phyloP scores from a whole-genome alignment of 176 grass and related monocot species.

The Avena eriantha region DNA sequence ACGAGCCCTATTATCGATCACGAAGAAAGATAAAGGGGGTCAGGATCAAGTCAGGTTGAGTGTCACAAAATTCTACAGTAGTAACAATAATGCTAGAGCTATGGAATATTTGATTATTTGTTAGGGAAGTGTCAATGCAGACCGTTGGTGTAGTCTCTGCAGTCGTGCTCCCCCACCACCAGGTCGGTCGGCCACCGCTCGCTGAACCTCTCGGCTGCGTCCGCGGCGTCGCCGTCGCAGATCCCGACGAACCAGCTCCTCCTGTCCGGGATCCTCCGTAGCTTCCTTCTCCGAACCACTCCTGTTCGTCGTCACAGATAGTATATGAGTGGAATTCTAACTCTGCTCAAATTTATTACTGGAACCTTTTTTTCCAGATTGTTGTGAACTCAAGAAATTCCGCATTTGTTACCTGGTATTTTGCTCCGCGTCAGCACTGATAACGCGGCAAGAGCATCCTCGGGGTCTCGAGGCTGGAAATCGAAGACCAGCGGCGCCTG shows the following conservation, averaged over 20 bases:
- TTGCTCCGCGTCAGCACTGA: slow-evolving; percentile 56
- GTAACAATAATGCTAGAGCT: too few relatives aligned
- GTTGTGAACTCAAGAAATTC: not conserved
- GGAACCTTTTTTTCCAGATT: not conserved
- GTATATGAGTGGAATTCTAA: not conserved
- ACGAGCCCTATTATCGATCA: slow-evolving; percentile 60
- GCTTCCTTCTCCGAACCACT: slow-evolving; percentile 63
- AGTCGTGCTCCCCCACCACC: slow-evolving; percentile 78
- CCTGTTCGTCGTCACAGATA: slow-evolving; percentile 41
- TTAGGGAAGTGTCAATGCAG: not conserved
- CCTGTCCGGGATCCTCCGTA: slow-evolving; percentile 58
- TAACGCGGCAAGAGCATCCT: slow-evolving; percentile 57
- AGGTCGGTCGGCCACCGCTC: slow-evolving; percentile 69
- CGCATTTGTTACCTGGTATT: slow-evolving; percentile 58
- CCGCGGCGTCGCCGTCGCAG: slow-evolving; percentile 43
- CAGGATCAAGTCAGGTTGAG: not conserved
- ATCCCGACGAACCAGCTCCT: slow-evolving; percentile 82
- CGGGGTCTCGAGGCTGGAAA: slow-evolving; percentile 81
- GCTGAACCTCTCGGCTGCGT: slow-evolving; percentile 71
- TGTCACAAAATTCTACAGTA: too few relatives aligned
- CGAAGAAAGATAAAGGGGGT: not conserved
- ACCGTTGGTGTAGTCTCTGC: slow-evolving; percentile 85
- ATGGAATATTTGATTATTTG: too few relatives aligned
- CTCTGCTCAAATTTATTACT: not conserved
- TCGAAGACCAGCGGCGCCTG: slow-evolving; percentile 69